Evolutionary conservation across 768 basidiomycete species (phyloP).

Genomic region (Stropharia rugosoannulata): DNA sequence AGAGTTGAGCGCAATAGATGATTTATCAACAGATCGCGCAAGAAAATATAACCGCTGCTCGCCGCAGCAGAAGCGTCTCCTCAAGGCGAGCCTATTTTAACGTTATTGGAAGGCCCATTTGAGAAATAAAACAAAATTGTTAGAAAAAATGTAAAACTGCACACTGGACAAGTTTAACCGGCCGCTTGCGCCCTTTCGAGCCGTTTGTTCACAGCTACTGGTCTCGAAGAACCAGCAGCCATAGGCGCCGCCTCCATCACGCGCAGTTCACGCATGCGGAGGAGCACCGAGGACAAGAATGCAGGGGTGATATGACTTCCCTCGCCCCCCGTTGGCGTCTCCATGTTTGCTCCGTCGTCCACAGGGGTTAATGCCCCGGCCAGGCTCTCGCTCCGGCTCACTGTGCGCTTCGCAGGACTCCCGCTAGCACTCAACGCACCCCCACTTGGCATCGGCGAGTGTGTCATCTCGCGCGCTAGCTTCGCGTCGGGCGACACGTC

Average conservation of each 20-base stretch:
- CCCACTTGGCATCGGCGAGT: conserved; percentile 25
- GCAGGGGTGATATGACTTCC: conserved; percentile 52
- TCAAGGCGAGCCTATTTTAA: too few species aligned
- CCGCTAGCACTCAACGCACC: neutral
- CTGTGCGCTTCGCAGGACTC: conserved; percentile 26
- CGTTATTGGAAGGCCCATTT: too few species aligned
- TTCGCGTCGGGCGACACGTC: conserved; percentile 43
- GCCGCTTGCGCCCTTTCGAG: conserved; percentile 71
- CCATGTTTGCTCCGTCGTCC: conserved; percentile 5
- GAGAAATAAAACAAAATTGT: too few species aligned
- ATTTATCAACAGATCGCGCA: too few species aligned
- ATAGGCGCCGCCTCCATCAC: conserved; percentile 55
- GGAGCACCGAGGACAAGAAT: conserved; percentile 54
- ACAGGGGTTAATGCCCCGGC: conserved; percentile 28
- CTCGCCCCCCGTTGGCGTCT: conserved; percentile 15
- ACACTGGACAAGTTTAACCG: conserved; percentile 30
- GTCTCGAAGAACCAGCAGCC: conserved; percentile 37
- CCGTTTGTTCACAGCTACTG: conserved; percentile 67
- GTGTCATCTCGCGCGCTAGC: conserved; percentile 22
- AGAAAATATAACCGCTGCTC: too few species aligned
- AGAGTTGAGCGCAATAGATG: too few species aligned
- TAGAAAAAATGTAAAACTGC: neutral
- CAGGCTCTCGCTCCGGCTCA: conserved; percentile 18
- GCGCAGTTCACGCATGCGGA: conserved; percentile 66
- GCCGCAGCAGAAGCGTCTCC: too few species aligned